Conservation (phyloP, 23 red algal species). For the Gracilaria domingensis region DNA sequence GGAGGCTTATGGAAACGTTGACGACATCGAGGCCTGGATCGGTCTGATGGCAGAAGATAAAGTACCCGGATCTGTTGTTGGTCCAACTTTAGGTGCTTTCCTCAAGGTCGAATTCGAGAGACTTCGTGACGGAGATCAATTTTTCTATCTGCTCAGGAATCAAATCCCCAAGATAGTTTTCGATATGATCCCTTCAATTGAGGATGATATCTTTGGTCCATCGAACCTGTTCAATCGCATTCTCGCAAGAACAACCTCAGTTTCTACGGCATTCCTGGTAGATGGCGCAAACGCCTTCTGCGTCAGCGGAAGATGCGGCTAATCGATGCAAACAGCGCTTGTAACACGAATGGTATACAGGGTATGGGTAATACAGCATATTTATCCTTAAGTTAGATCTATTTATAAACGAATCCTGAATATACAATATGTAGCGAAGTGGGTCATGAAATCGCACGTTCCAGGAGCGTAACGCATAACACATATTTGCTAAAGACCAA, state of each 20-base stretch:
- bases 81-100: slow-evolving; percentile 40
- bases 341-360: too few species aligned
- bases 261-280: background rate
- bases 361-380: too few species aligned
- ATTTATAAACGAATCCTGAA: too few species aligned
- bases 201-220: slow-evolving; percentile 8
- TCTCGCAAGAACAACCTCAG: background rate
- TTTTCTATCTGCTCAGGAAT: slow-evolving; percentile 59
- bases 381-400: too few species aligned
- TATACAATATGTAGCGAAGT: too few species aligned
- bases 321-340: background rate
- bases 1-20: slow-evolving; percentile 47
- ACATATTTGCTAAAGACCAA: too few species aligned
- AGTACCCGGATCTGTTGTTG: slow-evolving; percentile 43
- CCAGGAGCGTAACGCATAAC: too few species aligned
- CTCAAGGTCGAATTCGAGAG: slow-evolving; percentile 55
- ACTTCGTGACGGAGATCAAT: slow-evolving; percentile 67
- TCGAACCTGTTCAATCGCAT: slow-evolving; percentile 1
- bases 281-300: slow-evolving; percentile 11
- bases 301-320: background rate
- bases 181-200: background rate
- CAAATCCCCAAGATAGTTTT: background rate
- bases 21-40: slow-evolving; percentile 57
- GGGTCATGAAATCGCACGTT: too few species aligned
- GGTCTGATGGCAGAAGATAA: slow-evolving; percentile 68